Evolutionary conservation across 2,329 filamentous ascomycete species (phyloP), one percentile per base, ranked within the genome.

Genomic region (Talaromyces sp.): DNA sequence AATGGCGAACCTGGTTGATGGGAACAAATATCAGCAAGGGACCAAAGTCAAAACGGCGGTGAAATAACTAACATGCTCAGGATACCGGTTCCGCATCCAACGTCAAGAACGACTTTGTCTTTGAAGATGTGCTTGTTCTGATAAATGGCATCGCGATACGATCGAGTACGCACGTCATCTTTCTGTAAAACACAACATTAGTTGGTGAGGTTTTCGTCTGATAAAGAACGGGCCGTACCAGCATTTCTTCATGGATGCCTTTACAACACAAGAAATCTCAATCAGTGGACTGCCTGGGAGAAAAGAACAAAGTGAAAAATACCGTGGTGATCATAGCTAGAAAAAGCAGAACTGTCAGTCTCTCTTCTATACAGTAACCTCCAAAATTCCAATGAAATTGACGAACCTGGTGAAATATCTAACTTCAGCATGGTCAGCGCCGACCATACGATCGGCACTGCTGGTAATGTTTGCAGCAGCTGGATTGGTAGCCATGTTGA

Each of bases 241-340:
- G 83, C 93, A 96, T 96, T 81, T 97, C 93, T 83, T 96, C 93
- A 78, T 97, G 93, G 75, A 96, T 97, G 76, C 92, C 91, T 93
- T 65, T 62, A 60, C 44, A 64, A 63, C 55, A 62, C 67, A 59
- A 65, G 58, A 63, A 65, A 27, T 39, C 39, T 25, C 39, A 22
- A 44, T 47, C 22, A 62, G 68, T 63, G 62, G 66, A 65, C 59
- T 55, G 52, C 57, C n/a, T 36, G 47, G 62, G 7, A 56, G 33
- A 53, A 36, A 25, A 60, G 19, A 57, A 30, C 53, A 47, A 60
- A 57, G 47, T 33, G 47, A 28, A 63, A 62, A 66, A 77, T 87
- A 93, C 93, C 93, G 85, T 98, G 93, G 80, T 98, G 95, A 78
- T 98, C 96, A 78, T 98, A 98, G 79, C 93, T 97, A 76, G 68